A percentile compares a stretch with the other conserved stretches of the same genome.
phyloP scores from a whole-genome alignment of 176 grass and related monocot species.

The Elaeis guineensis region DNA sequence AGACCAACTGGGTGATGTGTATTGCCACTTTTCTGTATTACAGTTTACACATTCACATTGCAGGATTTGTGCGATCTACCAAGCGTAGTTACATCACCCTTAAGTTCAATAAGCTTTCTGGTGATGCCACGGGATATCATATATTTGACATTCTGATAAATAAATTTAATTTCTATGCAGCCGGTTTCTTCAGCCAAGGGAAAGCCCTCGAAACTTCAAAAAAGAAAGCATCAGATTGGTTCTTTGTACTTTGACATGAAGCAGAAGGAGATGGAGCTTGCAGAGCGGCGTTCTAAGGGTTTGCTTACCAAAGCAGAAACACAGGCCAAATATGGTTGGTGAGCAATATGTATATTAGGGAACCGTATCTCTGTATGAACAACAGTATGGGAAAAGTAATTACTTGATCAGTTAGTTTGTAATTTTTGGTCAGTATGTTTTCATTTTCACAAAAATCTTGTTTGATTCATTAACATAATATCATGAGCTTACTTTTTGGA shows the following conservation, averaged over 20 bases:
- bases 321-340: constrained; percentile 96
- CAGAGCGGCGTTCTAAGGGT: constrained; percentile 72
- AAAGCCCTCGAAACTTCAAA: constrained; percentile 82
- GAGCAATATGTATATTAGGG: constrained; percentile 12
- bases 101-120: too few species aligned
- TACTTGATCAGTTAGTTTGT: too few species aligned
- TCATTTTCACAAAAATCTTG: too few species aligned
- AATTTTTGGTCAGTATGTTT: too few species aligned
- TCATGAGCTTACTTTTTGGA: too few species aligned
- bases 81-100: too few species aligned
- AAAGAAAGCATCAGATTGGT: constrained; percentile 96
- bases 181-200: constrained; percentile 57
- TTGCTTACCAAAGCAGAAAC: constrained; percentile 94
- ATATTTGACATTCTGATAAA: too few species aligned
- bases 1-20: background rate
- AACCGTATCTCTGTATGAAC: too few species aligned
- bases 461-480: too few species aligned
- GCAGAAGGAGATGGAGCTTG: constrained; percentile 88
- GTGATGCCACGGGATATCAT: too few species aligned
- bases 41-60: too few species aligned
- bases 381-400: background rate
- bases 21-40: constrained; percentile 1
- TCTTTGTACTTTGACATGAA: constrained; percentile 73
- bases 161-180: constrained; percentile 21
- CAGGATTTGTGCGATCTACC: too few species aligned